Base-by-base conservation (phyloP, 2,329 filamentous ascomycete genomes). In the Chaetomiaceae sp. region DNA sequence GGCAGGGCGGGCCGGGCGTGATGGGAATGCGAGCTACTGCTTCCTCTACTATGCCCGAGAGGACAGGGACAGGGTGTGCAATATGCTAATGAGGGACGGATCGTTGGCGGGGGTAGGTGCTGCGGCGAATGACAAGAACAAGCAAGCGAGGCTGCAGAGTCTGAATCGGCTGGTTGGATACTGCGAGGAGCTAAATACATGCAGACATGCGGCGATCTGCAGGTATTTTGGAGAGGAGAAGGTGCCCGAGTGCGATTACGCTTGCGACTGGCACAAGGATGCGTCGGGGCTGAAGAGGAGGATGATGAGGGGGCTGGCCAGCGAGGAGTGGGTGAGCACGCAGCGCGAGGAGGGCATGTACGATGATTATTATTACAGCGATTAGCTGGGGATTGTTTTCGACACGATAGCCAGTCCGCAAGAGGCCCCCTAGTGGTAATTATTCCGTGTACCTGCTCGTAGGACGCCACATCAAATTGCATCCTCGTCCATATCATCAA, bases 41-140 rank as follows among this genome's bases (percentile, higher is more conserved):
- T 89, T 96, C 49, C 74, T 97, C 50, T 96, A 96, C 70, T 97
- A 96, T 71, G 90, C 85, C 55, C 82, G 88, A 11, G 89, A 95
- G 68, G 91, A 96, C 65, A 77, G 89, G 23, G 88, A 96, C 64
- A 80, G 90, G 1, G 82, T 87, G 9, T 81, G 78, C 9, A 77
- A 72, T 57, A 71, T 84, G 71, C 68, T 82, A 34, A 69, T 74
- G 56, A 74, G 76, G 57, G 76, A 76, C 58, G 70, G 71, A 50
- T 62, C 68, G 47, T 69, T 75, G 64, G 70, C 72, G 32, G 33
- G 20, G 5, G 18, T n/a, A 7, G 42, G 32, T 11, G 14, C 20
- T 11, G 44, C 40, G 14, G 38, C 18, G 5, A 38, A 46, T 16
- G 61, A 63, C 14, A 36, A 16, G 56, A 73, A 76, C 46, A 67